Evolutionary conservation across 2,329 filamentous ascomycete species (phyloP).

Genomic region (Hortaea werneckii): DNA sequence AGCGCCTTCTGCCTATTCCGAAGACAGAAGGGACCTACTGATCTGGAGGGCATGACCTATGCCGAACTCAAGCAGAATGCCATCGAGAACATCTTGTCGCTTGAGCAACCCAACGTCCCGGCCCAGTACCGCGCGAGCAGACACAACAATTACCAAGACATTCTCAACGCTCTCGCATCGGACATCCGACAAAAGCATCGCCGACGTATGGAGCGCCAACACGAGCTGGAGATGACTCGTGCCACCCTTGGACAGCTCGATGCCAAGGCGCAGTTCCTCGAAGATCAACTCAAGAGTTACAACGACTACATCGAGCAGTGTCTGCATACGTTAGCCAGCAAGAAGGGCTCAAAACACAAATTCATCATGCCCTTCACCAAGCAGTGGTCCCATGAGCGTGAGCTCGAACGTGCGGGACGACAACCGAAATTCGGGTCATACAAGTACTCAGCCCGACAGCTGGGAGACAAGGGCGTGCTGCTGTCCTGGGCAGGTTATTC

Average conservation of each 20-base stretch:
- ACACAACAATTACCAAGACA: constrained; percentile 88
- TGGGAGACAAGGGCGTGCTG: constrained; percentile 87
- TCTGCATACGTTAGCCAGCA: constrained; percentile 92
- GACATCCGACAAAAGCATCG: constrained; percentile 97
- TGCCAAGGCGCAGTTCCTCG: constrained; percentile 82
- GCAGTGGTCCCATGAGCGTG: constrained; percentile 96
- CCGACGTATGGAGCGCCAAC: constrained; percentile 78
- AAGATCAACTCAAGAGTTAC: constrained; percentile 92
- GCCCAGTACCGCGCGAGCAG: constrained; percentile 64
- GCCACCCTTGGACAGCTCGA: constrained; percentile 65
- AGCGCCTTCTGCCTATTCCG: constrained; percentile 27
- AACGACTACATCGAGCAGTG: constrained; percentile 99
- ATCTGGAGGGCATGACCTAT: constrained; percentile 83
- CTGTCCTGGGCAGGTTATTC: constrained; percentile 80
- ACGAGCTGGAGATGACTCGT: constrained; percentile 76
- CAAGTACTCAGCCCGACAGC: constrained; percentile 86
- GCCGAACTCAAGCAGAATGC: constrained; percentile 86
- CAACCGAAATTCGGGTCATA: constrained; percentile 96
- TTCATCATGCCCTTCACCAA: constrained; percentile 96
- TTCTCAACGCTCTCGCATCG: constrained; percentile 92
- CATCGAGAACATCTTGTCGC: constrained; percentile 81
- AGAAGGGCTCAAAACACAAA: constrained; percentile 71
- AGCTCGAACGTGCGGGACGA: constrained; percentile 82
- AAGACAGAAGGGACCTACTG: constrained; percentile 50
- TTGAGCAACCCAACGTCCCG: constrained; percentile 56